Evolutionary conservation across 2,329 filamentous ascomycete species (phyloP).

Genomic region (Macrophomina pseudophaseolina): DNA sequence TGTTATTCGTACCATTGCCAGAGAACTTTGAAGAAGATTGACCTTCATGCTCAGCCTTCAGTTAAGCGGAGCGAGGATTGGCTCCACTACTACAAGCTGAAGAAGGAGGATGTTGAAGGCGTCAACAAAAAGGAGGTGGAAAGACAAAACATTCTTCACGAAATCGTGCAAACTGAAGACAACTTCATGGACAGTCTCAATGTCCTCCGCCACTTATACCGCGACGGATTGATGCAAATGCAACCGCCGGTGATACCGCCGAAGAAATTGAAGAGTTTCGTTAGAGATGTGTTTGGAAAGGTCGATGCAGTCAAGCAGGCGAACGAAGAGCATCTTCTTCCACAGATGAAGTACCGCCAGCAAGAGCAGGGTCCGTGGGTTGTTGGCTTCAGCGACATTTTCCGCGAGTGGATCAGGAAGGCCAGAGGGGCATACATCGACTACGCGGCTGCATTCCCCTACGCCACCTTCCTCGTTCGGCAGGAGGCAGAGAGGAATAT

Average conservation of each 20-base stretch:
- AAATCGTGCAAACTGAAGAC: conserved; percentile 93
- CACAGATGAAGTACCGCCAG: conserved; percentile 95
- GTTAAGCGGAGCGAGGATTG: conserved; percentile 72
- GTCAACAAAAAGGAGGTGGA: conserved; percentile 86
- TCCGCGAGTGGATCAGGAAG: conserved; percentile 97
- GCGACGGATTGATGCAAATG: conserved; percentile 74
- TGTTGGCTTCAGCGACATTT: conserved; percentile 92
- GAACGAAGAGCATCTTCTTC: conserved; percentile 89
- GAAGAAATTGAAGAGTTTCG: conserved; percentile 77
- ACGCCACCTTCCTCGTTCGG: conserved; percentile 80
- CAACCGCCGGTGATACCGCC: conserved; percentile 82
- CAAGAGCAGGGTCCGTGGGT: conserved; percentile 97
- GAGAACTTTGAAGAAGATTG: conserved; percentile 91
- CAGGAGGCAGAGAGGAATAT: conserved; percentile 85
- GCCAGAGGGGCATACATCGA: conserved; percentile 87
- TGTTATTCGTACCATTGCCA: conserved; percentile 97
- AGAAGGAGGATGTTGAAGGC: conserved; percentile 73
- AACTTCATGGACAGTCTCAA: conserved; percentile 87
- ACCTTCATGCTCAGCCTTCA: conserved; percentile 75
- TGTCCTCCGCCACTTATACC: conserved; percentile 82
- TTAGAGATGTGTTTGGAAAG: conserved; percentile 87
- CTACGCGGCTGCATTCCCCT: conserved; percentile 86
- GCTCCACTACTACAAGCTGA: conserved; percentile 85
- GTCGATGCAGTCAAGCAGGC: conserved; percentile 86
- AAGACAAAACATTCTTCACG: conserved; percentile 91